These are phyloP conservation scores for Saccharomycopsis babjevae DNA, from an alignment of 805 yeast species.

Conservation along the genomic window DNA sequence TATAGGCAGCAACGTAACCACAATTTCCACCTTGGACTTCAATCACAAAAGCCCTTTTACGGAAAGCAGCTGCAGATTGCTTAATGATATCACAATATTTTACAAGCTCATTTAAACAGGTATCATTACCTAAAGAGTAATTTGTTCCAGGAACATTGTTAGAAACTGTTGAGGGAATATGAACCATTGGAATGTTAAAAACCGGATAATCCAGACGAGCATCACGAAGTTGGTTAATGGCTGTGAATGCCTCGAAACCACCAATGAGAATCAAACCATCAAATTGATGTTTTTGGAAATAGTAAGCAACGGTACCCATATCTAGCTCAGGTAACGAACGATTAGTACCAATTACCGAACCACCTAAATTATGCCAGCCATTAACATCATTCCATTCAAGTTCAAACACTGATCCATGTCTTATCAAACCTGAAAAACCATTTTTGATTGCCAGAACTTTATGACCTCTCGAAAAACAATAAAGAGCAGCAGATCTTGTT, in stretches of 20 bases:
- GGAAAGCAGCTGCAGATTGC: constrained; percentile 88
- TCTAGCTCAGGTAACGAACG: constrained; percentile 73
- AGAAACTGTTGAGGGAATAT: constrained; percentile 91
- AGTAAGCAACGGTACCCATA: constrained; percentile 83
- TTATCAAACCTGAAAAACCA: constrained; percentile 84
- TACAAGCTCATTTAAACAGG: constrained; percentile 85
- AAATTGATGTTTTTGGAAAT: constrained; percentile 77
- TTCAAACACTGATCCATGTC: constrained; percentile 75
- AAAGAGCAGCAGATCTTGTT: constrained; percentile 79
- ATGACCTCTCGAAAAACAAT: constrained; percentile 86
- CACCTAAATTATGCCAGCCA: constrained; percentile 84
- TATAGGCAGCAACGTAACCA: constrained; percentile 84
- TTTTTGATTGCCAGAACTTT: constrained; percentile 82
- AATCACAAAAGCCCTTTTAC: constrained; percentile 90
- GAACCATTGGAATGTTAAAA: constrained; percentile 87
- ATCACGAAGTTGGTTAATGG: constrained; percentile 70
- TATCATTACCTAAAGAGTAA: constrained; percentile 89
- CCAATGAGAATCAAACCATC: constrained; percentile 90
- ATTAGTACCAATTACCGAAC: constrained; percentile 95
- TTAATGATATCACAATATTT: constrained; percentile 92
- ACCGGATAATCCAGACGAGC: constrained; percentile 78
- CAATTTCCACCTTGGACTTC: constrained; percentile 98
- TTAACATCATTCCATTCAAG: constrained; percentile 79
- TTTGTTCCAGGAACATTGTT: constrained; percentile 99
- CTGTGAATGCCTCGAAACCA: constrained; percentile 92